Evolutionary conservation across 768 basidiomycete genomes (phyloP), one percentile per base, ranked within the genome.

Genomic region (Tulasnella calospora): DNA sequence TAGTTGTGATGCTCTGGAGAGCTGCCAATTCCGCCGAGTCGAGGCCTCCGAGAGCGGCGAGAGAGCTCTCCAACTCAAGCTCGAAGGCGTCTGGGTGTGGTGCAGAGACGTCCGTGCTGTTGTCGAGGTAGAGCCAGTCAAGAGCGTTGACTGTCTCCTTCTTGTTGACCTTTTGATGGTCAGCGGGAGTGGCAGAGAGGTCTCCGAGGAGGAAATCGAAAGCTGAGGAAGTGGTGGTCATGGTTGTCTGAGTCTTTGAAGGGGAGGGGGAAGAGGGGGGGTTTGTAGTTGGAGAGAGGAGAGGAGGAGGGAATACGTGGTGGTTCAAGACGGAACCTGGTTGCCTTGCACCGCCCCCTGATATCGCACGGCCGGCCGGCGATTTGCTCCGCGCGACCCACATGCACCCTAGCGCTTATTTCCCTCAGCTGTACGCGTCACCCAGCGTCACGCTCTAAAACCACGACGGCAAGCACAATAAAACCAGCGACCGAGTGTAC

Each of bases 81-180:
- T 94, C 94, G 86, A 95, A 94, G 80, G 90, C 87, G 87, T 94
- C 93, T 80, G 92, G 91, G 82, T 92, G 89, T 67, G 93, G 92
- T 75, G 91, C 92, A 82, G 90, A 87, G 85, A 92, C 88, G 85
- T 93, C 92, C 79, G 89, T 86, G 81, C 90, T 88, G 80, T 33
- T 87, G 82, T 89, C 89, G 85, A 91, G 91, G 83, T 90, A 90
- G 85, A 89, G 87, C 86, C 91, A 91, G 80, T 82, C 82, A 30
- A 81, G 76, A 36, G 77, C 41, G 77, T 76, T 61, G 36, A 36
- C n/a, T 46, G 74, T 41, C 69, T 78, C 77, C 19, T 44, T 57
- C 55, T 76, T 76, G 73, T 47, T 47, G 44, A 47, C 57, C 44
- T 41, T 30, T 40, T 76, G 74, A 13, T 74, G 38, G 47, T n/a